Conservation (phyloP, 2,329 filamentous ascomycete species). For the Fusarium kyushuense region DNA sequence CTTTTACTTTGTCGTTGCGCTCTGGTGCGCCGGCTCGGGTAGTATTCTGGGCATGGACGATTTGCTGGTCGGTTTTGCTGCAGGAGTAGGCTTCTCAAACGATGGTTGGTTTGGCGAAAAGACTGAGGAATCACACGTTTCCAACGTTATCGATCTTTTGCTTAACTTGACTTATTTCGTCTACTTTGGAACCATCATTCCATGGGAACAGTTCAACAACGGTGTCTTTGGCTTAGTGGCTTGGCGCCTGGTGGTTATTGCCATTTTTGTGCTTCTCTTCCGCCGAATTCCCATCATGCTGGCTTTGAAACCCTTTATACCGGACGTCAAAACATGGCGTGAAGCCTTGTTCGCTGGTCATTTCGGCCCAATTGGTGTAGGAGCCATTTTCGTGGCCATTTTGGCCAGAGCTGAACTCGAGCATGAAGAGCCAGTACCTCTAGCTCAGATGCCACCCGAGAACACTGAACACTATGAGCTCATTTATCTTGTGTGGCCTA, state of each 20-base stretch:
- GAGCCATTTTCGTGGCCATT: constrained; percentile 95
- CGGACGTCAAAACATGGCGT: constrained; percentile 97
- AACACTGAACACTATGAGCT: constrained; percentile 72
- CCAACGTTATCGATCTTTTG: constrained; percentile 97
- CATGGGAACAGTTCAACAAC: constrained; percentile 91
- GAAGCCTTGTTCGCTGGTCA: constrained; percentile 97
- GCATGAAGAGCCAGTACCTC: constrained; percentile 78
- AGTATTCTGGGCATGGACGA: constrained; percentile 93
- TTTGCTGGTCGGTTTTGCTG: constrained; percentile 91
- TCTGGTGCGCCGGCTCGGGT: constrained; percentile 95
- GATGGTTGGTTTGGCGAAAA: constrained; percentile 99
- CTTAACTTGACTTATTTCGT: constrained; percentile 99
- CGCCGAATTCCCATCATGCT: constrained; percentile 96
- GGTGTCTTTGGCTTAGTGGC: constrained; percentile 78
- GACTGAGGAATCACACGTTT: constrained; percentile 98
- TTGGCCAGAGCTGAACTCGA: constrained; percentile 93
- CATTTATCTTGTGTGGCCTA: constrained; percentile 92
- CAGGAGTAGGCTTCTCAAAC: constrained; percentile 98
- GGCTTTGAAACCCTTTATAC: constrained; percentile 88
- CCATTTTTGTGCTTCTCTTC: constrained; percentile 94
- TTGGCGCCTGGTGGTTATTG: constrained; percentile 93
- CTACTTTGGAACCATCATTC: constrained; percentile 96
- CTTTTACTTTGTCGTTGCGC: constrained; percentile 96
- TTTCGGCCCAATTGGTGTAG: constrained; percentile 97
- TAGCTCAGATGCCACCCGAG: constrained; percentile 69